A percentile compares a stretch with the other conserved stretches of the same genome.
Conservation (phyloP, 768 basidiomycete species). For the Mrakia gelida region DNA sequence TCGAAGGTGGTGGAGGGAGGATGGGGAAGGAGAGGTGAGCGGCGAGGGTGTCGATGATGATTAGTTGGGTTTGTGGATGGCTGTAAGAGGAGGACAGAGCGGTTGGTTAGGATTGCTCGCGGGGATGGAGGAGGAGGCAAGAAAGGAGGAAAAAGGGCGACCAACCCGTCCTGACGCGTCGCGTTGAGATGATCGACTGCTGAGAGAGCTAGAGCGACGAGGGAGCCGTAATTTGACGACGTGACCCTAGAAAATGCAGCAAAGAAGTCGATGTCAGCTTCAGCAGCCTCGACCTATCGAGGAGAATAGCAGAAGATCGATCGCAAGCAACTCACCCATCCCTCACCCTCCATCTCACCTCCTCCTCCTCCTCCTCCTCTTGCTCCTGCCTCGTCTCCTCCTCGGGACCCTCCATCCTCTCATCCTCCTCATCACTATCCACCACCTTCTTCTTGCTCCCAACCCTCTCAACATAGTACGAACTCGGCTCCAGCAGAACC, state of each 20-base stretch:
- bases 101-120: background rate
- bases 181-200: conserved; percentile 9
- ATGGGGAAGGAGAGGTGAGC: background rate
- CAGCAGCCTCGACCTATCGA: no score
- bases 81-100: background rate
- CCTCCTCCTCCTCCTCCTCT: background rate
- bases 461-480: background rate
- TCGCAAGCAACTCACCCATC: conserved; percentile 11
- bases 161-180: background rate
- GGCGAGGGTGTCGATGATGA: conserved; percentile 7
- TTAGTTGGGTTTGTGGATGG: background rate
- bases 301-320: no score
- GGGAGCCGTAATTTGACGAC: background rate
- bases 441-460: background rate
- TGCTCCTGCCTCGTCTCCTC: background rate
- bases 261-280: background rate
- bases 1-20: background rate
- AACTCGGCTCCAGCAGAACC: background rate
- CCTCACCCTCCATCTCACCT: background rate
- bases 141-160: background rate
- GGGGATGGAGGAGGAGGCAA: background rate
- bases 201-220: background rate
- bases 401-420: background rate
- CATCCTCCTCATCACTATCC: background rate
- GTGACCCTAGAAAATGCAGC: background rate